Evolutionary conservation across 305 asterid species (phyloP).

Genomic region (Petunia hybrid): DNA sequence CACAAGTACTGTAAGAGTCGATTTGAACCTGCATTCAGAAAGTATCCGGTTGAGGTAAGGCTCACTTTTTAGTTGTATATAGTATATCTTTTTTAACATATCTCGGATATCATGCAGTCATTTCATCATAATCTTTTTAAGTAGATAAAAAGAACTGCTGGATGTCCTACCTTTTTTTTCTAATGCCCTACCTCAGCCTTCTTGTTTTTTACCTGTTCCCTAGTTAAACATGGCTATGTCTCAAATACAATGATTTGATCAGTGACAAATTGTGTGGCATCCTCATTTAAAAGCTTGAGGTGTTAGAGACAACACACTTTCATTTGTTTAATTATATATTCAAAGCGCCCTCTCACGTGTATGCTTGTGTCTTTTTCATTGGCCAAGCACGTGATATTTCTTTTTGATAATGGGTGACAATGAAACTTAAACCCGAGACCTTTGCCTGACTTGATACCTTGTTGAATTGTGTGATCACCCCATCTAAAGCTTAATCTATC

Average conservation of each 20-base stretch:
- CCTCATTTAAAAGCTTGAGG: not conserved
- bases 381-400: not conserved
- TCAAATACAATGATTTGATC: not conserved
- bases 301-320: no score
- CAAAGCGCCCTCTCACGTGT: not conserved
- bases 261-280: not conserved
- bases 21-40: conserved; percentile 93
- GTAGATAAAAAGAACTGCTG: not conserved
- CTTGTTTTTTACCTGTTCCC: not conserved
- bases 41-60: conserved; percentile 91
- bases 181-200: not conserved
- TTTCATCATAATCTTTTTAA: not conserved
- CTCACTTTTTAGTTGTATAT: not conserved
- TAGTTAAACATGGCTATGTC: not conserved
- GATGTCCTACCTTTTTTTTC: not conserved
- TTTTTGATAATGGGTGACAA: not conserved
- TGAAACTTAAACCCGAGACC: not conserved
- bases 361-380: not conserved
- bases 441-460: not conserved
- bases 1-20: conserved; percentile 94
- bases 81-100: not conserved
- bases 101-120: not conserved
- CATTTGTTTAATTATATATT: not conserved
- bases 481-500: not conserved
- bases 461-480: not conserved